phyloP scores from a whole-genome alignment of 306 rosid genomes.

The Medicago lupulina region DNA sequence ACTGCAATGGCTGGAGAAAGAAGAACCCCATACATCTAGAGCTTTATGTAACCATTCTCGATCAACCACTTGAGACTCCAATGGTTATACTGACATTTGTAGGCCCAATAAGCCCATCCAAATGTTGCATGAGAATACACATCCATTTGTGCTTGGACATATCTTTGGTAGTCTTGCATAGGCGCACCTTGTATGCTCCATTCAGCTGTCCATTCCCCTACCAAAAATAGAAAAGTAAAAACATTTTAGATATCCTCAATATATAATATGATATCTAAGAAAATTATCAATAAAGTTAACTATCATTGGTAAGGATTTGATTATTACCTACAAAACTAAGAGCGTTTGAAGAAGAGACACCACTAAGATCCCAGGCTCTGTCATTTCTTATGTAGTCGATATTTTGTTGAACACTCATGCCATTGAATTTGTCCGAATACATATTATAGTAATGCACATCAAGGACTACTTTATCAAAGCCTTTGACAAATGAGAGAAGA shows the following conservation, averaged over 20 bases:
- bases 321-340: conserved; percentile 59
- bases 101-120: conserved; percentile 71
- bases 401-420: conserved; percentile 49
- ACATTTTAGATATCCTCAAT: background rate
- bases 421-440: conserved; percentile 9
- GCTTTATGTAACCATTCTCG: conserved; percentile 6
- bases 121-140: conserved; percentile 56
- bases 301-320: background rate
- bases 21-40: background rate
- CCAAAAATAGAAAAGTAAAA: background rate
- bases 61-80: conserved; percentile 60
- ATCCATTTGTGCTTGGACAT: conserved; percentile 45
- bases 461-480: conserved; percentile 40
- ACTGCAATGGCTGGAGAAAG: background rate
- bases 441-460: conserved; percentile 68
- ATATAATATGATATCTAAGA: too few relatives aligned
- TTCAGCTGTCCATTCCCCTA: conserved; percentile 60
- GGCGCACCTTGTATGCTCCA: conserved; percentile 35
- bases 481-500: conserved; percentile 51
- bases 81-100: conserved; percentile 40
- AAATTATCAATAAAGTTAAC: too few relatives aligned
- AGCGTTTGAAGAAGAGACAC: conserved; percentile 51
- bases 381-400: conserved; percentile 50
- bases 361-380: conserved; percentile 47
- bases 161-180: conserved; percentile 43